phyloP scores from a whole-genome alignment of 2,329 filamentous ascomycete genomes.

The Apiospora phragmitis region DNA sequence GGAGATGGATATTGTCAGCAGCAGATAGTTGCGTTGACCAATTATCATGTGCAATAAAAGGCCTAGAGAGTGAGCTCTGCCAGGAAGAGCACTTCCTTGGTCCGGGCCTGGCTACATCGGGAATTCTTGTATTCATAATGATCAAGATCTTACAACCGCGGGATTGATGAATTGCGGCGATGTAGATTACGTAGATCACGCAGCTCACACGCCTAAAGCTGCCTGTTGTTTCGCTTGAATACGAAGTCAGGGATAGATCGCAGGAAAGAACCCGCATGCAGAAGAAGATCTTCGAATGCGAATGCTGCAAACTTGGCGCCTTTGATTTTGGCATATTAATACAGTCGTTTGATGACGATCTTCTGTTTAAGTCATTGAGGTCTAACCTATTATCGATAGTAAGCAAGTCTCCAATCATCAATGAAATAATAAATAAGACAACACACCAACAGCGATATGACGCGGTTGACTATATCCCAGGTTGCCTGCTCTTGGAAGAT shows the following conservation, averaged over 20 bases:
- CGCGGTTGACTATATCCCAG: background rate
- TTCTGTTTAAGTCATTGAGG: too few relatives aligned
- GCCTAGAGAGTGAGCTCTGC: too few relatives aligned
- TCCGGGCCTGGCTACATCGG: too few relatives aligned
- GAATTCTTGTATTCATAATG: background rate
- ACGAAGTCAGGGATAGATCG: background rate
- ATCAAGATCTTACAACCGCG: background rate
- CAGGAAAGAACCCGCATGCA: background rate
- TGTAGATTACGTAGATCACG: background rate
- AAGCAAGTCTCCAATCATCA: background rate
- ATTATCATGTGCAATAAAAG: too few relatives aligned
- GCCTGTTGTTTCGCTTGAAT: background rate
- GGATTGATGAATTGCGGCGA: background rate
- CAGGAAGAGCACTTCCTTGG: too few relatives aligned
- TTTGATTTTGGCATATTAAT: background rate
- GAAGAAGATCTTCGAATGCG: background rate
- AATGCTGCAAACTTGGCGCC: background rate
- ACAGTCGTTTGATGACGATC: background rate
- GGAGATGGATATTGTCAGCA: too few relatives aligned
- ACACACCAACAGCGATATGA: background rate
- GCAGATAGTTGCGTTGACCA: too few relatives aligned
- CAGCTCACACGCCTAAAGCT: background rate
- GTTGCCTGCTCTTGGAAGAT: background rate
- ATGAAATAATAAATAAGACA: background rate
- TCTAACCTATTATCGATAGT: background rate